Evolutionary conservation across 192 early-diverging fungal genomes (phyloP), one percentile per base, ranked within the genome.

Genomic region (Backusella circina): DNA sequence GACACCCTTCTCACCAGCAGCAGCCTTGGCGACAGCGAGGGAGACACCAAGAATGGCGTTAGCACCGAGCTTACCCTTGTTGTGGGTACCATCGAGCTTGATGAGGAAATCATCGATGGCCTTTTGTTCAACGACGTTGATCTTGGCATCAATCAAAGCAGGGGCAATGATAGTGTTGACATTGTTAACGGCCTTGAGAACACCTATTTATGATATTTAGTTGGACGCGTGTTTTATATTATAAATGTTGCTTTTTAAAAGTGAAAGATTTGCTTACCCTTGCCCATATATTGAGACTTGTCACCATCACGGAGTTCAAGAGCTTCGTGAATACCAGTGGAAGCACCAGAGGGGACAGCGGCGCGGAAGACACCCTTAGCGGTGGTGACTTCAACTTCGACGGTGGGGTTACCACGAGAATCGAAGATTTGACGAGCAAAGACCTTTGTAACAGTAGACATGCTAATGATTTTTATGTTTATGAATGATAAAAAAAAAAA

Each of bases 11-110:
- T 91, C 89, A 70, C 96, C 95, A 23, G 97, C 97, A 80, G 95
- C 97, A 76, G 97, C 97, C 87, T 96, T 94, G 78, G 91, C 87
- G 75, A 95, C 95, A 47, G 97, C 97, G 75, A 99, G 90, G 66
- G 97, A 99, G 37, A 99, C 95, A 91, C 97, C 97, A 76, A 99
- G 91, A 75, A 99, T 95, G 80, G 97, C 97, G 88, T 99, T 99
- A 79, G 97, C 97, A 75, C 97, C 97, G 66, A 96, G 89, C 86
- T 95, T 93, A 80, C 86, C 85, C 92, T 99, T 99, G 94, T 99
- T 99, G 73, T 87, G 81, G 26, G 96, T 98, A 75, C 96, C 97
- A 79, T 99, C 97, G 61, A 99, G 90, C 71, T 94, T 80, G 72
- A 98, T 83, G 76, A 99, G 83, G 83, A 99, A 96, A 57, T 95